Conservation (phyloP, 495 filamentous ascomycete species). For the Apiosordaria backusii region DNA sequence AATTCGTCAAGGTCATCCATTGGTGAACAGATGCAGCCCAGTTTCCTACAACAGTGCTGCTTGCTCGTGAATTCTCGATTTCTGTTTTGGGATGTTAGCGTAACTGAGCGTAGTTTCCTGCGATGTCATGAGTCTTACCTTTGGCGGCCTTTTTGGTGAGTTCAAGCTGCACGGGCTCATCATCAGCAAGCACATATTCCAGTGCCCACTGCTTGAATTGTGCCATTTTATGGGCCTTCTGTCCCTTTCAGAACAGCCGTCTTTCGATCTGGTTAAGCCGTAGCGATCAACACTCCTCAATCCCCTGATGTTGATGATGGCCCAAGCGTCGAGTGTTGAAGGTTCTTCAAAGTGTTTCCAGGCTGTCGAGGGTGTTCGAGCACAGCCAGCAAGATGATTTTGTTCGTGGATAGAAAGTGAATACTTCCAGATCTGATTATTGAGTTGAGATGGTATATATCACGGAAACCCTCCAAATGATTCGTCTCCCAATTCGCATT, state of each 20-base stretch:
- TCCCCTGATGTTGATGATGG: not conserved
- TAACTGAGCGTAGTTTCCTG: not conserved
- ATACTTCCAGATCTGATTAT: not conserved
- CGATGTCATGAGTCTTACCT: slow-evolving; percentile 23
- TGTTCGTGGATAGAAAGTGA: not conserved
- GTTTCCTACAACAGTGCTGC: slow-evolving; percentile 40
- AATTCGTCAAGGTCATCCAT: slow-evolving; percentile 40
- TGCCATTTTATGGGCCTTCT: slow-evolving; percentile 29
- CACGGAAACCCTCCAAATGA: not conserved
- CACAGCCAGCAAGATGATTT: not conserved
- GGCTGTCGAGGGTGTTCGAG: not conserved
- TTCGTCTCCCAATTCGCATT: not conserved
- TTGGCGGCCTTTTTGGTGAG: slow-evolving; percentile 41
- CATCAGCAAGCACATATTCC: slow-evolving; percentile 48
- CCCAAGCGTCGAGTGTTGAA: not conserved
- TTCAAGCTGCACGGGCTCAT: slow-evolving; percentile 30
- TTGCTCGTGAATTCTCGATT: slow-evolving; percentile 42
- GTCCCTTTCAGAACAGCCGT: not conserved
- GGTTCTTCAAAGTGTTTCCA: not conserved
- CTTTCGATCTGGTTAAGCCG: slow-evolving; percentile 1
- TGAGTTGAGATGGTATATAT: not conserved
- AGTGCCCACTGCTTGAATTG: slow-evolving; percentile 47
- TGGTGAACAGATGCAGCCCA: slow-evolving; percentile 48
- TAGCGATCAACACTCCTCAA: slow-evolving; percentile 5
- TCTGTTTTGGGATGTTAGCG: slow-evolving; percentile 22